phyloP scores from a whole-genome alignment of 106 monocot genomes.

The Gastrodia elata region DNA sequence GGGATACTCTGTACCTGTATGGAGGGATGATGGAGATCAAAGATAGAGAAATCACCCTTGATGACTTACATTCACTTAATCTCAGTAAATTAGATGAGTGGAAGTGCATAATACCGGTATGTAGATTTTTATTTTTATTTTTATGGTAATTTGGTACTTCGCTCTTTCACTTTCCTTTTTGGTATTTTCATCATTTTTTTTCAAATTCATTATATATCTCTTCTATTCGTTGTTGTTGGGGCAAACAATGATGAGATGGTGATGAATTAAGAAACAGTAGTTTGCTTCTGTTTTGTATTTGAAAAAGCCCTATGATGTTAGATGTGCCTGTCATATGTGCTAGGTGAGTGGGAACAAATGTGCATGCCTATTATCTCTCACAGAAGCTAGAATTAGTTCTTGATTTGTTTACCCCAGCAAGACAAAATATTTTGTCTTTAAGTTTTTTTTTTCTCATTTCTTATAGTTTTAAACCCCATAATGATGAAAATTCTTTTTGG shows the following conservation, averaged over 20 bases:
- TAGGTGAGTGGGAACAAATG: background rate
- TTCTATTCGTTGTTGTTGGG: background rate
- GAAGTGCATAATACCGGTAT: constrained; percentile 92
- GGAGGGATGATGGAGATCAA: constrained; percentile 96
- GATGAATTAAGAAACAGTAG: background rate
- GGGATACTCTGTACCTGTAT: constrained; percentile 79
- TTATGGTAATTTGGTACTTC: background rate
- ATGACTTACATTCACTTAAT: constrained; percentile 95
- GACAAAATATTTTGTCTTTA: background rate
- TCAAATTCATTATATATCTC: background rate
- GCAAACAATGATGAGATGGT: background rate
- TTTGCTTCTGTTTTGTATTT: background rate
- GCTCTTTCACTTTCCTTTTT: background rate
- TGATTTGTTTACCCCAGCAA: background rate
- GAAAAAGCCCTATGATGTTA: background rate
- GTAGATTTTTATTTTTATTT: background rate
- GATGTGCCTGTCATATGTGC: background rate
- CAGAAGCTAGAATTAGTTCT: too few species aligned
- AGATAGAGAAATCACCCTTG: constrained; percentile 96
- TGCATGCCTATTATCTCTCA: too few species aligned
- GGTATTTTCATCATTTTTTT: background rate
- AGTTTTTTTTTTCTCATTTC: background rate
- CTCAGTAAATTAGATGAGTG: constrained; percentile 95
- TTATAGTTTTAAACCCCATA: background rate
- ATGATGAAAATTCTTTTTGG: background rate